Evolutionary conservation across 352 stramenopile genomes (phyloP).

Genomic region (Phytophthora tentaculata): DNA sequence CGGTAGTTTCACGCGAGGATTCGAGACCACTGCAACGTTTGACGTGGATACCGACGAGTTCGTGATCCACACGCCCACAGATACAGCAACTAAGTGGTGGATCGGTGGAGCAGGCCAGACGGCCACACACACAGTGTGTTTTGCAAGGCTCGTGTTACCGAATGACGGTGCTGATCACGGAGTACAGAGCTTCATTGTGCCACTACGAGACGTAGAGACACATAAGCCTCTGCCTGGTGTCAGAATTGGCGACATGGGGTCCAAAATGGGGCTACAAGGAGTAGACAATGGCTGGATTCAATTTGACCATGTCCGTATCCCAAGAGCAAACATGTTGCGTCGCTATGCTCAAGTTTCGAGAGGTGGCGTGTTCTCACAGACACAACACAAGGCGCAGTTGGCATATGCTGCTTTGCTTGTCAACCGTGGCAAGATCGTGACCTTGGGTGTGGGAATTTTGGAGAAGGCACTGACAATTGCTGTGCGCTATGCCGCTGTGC

Average conservation of each 20-base stretch:
- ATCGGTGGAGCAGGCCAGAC: slow-evolving; percentile 93
- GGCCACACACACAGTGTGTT: slow-evolving; percentile 95
- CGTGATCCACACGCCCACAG: slow-evolving; percentile 95
- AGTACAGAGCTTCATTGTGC: slow-evolving; percentile 97
- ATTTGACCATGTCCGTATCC: slow-evolving; percentile 78
- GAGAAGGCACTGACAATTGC: slow-evolving; percentile 93
- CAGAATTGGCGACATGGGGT: slow-evolving; percentile 69
- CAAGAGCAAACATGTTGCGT: slow-evolving; percentile 78
- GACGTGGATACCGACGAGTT: slow-evolving; percentile 89
- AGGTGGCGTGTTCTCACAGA: slow-evolving; percentile 67
- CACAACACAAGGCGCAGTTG: slow-evolving; percentile 64
- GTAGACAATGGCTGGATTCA: slow-evolving; percentile 85
- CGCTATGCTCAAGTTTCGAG: slow-evolving; percentile 71
- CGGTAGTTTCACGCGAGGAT: slow-evolving; percentile 81
- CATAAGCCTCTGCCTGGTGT: slow-evolving; percentile 59
- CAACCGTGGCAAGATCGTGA: slow-evolving; percentile 82
- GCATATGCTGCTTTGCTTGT: slow-evolving; percentile 79
- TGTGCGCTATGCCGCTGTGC: slow-evolving; percentile 93
- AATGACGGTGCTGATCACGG: slow-evolving; percentile 67
- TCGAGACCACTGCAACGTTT: slow-evolving; percentile 97
- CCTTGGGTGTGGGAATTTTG: slow-evolving; percentile 74
- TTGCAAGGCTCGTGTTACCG: slow-evolving; percentile 90
- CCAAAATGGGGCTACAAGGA: slow-evolving; percentile 76
- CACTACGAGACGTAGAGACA: slow-evolving; percentile 88
- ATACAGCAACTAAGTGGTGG: slow-evolving; percentile 97